Base-by-base conservation (phyloP, 148 eudicot species). In the Diospyros kaki region DNA sequence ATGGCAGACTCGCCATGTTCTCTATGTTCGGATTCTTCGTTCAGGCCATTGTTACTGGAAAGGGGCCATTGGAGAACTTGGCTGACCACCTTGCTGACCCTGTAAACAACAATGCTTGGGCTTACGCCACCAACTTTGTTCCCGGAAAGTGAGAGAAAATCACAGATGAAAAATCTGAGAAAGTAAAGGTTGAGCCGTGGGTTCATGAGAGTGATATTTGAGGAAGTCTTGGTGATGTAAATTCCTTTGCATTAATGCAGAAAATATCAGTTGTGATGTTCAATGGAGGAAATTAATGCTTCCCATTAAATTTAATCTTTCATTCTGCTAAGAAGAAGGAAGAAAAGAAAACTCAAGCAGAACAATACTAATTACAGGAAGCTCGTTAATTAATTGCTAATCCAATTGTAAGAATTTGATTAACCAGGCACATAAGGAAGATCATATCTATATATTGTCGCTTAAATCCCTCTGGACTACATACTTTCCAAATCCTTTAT, bases 31-130 rank as follows among this genome's bases (percentile, higher is more conserved):
- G 85, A 6, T 79, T 79, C 80, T 76, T 79, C 64, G 78, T 79
- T 68, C 85, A 83, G 59, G 80, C 85, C 39, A 83, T 79, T 68
- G 85, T 83, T 7, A 83, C 83, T 3, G 82, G 85, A 83, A 83
- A 83, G 58, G 85, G 82, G 4, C 85, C 82, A 3, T 70, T 79
- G 68, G 85, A 83, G 80, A 83, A 83, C 75, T 61, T 82, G 54
- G 79, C 85, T 9, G 82, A 79, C 28, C 28, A 83, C 75, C 82
- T 83, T 48, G 82, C 85, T 10, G 85, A 83, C 45, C 84, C 84
- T 2, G 84, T 82, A 0, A 63, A 55, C 81, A 82, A 82, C 84
- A 82, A 82, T 66, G 84, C 84, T 11, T 82, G 84, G 84, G 78
- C 85, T 12, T 81, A 50, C 10, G 80, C 84, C 4, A 77, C 81